Conservation (phyloP, 1,284 basidiomycete species). For the Ustilago trichophora region DNA sequence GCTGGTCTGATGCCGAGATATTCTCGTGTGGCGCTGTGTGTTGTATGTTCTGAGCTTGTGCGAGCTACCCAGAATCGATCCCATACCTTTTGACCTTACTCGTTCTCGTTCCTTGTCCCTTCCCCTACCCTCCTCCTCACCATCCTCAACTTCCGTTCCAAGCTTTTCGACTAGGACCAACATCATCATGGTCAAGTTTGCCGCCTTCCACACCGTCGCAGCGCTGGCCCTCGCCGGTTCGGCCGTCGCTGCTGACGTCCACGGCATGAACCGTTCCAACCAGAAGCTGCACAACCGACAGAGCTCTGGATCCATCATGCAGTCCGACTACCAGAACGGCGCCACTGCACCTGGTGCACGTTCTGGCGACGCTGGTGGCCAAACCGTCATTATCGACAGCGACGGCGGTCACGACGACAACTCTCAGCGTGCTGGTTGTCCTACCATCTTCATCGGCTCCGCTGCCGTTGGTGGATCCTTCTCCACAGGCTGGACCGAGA, state of each 20-base stretch:
- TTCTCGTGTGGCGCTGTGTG: too few species aligned
- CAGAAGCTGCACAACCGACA: conserved; percentile 28
- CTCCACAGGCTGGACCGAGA: conserved; percentile 52
- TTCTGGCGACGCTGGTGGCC: conserved; percentile 46
- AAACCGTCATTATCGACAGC: conserved; percentile 52
- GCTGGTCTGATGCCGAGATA: too few species aligned
- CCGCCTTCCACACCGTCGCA: conserved; percentile 9
- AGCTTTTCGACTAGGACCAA: background rate
- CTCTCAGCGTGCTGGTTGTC: conserved; percentile 50
- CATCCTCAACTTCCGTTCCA: conserved; percentile 1
- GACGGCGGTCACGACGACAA: conserved; percentile 55
- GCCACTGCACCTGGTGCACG: conserved; percentile 45
- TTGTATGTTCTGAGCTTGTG: too few species aligned
- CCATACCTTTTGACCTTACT: too few species aligned
- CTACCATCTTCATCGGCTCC: conserved; percentile 57
- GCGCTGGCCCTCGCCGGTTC: conserved; percentile 26
- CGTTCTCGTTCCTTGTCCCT: too few species aligned
- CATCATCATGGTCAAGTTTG: conserved; percentile 23
- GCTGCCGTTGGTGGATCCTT: conserved; percentile 52
- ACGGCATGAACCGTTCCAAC: conserved; percentile 4
- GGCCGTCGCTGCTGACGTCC: conserved; percentile 17
- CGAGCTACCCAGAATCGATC: too few species aligned
- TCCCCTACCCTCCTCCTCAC: background rate
- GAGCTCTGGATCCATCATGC: conserved; percentile 37
- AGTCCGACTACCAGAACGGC: conserved; percentile 56